These are phyloP conservation scores for Leptodermis oblonga DNA, from an alignment of 257 asterid genomes.

Conservation along the genomic window DNA sequence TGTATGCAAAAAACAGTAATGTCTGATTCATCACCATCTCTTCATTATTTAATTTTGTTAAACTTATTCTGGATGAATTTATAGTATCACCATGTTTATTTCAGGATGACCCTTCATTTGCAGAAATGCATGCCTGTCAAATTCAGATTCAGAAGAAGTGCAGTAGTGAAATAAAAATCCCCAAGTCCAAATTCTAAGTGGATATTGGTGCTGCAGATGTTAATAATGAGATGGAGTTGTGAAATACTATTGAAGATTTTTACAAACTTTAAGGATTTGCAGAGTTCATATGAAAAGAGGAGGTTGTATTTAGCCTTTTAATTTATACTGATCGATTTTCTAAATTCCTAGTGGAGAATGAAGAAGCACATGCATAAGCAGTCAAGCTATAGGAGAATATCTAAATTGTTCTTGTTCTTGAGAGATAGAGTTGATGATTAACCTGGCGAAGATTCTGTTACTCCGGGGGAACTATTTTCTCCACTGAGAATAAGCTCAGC, in stretches of 20 bases:
- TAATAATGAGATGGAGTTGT: slow-evolving; percentile 61
- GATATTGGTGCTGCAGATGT: slow-evolving; percentile 78
- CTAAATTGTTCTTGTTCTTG: slow-evolving; percentile 20
- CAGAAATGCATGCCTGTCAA: slow-evolving; percentile 37
- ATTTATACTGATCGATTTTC: too few species aligned
- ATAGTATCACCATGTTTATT: background rate
- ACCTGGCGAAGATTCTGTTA: slow-evolving; percentile 24
- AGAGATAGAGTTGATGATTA: slow-evolving; percentile 7
- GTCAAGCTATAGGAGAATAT: slow-evolving; percentile 21
- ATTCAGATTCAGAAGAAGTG: slow-evolving; percentile 41
- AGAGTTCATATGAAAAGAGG: too few species aligned
- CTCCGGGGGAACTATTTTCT: slow-evolving; percentile 11
- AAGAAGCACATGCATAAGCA: too few species aligned
- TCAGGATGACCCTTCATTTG: slow-evolving; percentile 1
- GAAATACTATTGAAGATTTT: slow-evolving; percentile 77
- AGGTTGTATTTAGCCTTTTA: too few species aligned
- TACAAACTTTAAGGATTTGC: slow-evolving; percentile 68
- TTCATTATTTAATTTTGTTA: slow-evolving; percentile 8
- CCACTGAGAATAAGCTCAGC: slow-evolving; percentile 26
- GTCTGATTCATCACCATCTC: slow-evolving; percentile 21
- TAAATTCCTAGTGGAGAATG: too few species aligned
- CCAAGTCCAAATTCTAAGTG: slow-evolving; percentile 61
- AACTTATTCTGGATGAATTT: too few species aligned
- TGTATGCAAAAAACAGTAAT: slow-evolving; percentile 35
- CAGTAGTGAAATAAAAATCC: slow-evolving; percentile 31